A percentile compares a stretch with the other conserved stretches of the same genome.
phyloP scores from a whole-genome alignment of 2,329 filamentous ascomycete species.

The Decorospora gaudefroyi region DNA sequence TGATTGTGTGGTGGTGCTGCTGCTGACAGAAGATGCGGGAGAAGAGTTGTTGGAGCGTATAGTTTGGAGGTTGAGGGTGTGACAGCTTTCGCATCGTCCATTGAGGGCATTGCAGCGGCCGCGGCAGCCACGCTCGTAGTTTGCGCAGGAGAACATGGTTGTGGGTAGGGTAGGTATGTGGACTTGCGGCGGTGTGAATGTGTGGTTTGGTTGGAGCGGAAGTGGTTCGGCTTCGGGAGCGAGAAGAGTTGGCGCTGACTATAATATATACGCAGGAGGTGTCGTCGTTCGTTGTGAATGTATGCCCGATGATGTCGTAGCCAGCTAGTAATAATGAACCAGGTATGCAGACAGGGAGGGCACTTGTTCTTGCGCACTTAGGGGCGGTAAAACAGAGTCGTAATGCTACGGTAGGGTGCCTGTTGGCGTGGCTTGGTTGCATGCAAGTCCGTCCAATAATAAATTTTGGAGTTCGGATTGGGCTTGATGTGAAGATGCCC shows the following conservation, averaged over 20 bases:
- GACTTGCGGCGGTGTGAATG: conserved; percentile 1
- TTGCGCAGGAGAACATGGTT: conserved; percentile 51
- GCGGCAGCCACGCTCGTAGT: conserved; percentile 52
- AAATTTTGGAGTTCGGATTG: conserved; percentile 6
- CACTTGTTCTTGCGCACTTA: conserved; percentile 20
- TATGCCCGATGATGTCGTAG: conserved; percentile 42
- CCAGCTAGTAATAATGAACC: too few relatives aligned
- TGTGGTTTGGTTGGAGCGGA: conserved; percentile 2
- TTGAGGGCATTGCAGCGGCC: conserved; percentile 48
- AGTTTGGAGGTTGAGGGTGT: conserved; percentile 49
- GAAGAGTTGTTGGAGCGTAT: conserved; percentile 41
- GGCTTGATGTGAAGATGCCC: conserved; percentile 7
- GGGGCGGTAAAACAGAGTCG: conserved; percentile 26
- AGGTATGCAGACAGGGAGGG: conserved; percentile 33
- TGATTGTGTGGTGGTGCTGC: too few relatives aligned
- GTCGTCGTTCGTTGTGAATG: conserved; percentile 30
- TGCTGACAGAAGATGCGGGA: conserved; percentile 37
- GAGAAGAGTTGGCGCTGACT: neutral
- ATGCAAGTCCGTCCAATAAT: conserved; percentile 25
- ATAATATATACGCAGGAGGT: conserved; percentile 34
- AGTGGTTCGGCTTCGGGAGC: conserved; percentile 7
- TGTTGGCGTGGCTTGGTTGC: conserved; percentile 31
- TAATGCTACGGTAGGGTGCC: conserved; percentile 22
- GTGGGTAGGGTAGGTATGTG: neutral
- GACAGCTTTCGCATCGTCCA: conserved; percentile 47